Conservation (phyloP, 2,329 filamentous ascomycete genomes). For the Monosporascus sp. region DNA sequence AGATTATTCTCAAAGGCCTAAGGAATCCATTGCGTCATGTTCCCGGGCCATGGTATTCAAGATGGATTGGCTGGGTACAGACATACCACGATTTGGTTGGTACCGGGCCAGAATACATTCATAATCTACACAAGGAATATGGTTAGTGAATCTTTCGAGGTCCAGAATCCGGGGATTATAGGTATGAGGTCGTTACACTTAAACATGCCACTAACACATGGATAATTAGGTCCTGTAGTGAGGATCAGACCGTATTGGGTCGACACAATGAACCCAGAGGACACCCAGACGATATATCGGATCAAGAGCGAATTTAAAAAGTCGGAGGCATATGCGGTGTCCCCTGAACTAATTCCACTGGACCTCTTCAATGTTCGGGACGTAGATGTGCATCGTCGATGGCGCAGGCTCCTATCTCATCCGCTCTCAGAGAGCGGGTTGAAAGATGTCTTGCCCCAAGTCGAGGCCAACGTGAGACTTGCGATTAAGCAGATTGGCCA, state of each 20-base stretch:
- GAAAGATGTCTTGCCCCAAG: conserved; percentile 22
- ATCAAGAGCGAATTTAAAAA: conserved; percentile 25
- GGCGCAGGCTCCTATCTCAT: conserved; percentile 36
- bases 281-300: conserved; percentile 20
- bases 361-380: conserved; percentile 37
- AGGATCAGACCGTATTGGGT: conserved; percentile 20
- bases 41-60: conserved; percentile 21
- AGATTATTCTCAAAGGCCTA: not conserved
- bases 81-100: conserved; percentile 10
- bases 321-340: conserved; percentile 16
- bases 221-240: conserved; percentile 18
- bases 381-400: conserved; percentile 30
- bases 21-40: not conserved
- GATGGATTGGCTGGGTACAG: conserved; percentile 12
- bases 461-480: conserved; percentile 31
- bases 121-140: conserved; percentile 19
- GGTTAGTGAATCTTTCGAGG: conserved; percentile 5
- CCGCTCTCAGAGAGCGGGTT: conserved; percentile 33
- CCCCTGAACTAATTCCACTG: conserved; percentile 7
- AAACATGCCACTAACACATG: not conserved
- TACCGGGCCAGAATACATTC: conserved; percentile 14
- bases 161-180: not conserved
- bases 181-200: no score
- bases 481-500: conserved; percentile 37
- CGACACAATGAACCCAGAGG: conserved; percentile 17